Conservation (phyloP, 2,329 filamentous ascomycete species). For the Albifimbria verrucaria region DNA sequence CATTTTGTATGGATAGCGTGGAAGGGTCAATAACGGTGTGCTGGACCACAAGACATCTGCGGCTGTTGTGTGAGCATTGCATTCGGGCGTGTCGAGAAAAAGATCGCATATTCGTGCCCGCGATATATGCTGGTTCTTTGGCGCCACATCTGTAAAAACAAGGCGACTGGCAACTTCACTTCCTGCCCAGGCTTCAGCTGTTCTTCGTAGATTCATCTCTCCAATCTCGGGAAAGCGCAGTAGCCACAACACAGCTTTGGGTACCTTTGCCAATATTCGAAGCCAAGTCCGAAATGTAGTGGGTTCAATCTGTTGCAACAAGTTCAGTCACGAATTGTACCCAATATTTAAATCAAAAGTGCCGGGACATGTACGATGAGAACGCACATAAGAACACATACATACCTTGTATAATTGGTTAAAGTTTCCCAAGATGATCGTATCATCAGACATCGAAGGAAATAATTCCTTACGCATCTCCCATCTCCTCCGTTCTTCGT, state of each 20-base stretch:
- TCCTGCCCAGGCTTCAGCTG: conserved; percentile 80
- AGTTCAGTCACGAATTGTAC: no score
- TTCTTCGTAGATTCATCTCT: conserved; percentile 78
- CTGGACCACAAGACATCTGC: conserved; percentile 96
- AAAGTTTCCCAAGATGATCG: conserved; percentile 93
- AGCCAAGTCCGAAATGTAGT: conserved; percentile 96
- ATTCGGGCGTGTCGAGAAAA: conserved; percentile 95
- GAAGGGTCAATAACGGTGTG: conserved; percentile 85
- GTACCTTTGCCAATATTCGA: conserved; percentile 79
- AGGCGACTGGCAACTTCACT: conserved; percentile 81
- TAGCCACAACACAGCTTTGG: conserved; percentile 90
- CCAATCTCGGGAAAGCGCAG: conserved; percentile 95
- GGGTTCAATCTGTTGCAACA: conserved; percentile 97
- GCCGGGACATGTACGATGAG: background rate
- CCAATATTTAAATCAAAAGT: no score
- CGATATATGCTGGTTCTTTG: conserved; percentile 90
- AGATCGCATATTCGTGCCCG: conserved; percentile 89
- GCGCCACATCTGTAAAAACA: conserved; percentile 93
- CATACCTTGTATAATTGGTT: conserved; percentile 97
- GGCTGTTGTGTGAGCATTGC: conserved; percentile 96
- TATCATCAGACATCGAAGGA: conserved; percentile 74
- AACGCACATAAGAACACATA: background rate
- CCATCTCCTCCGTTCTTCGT: conserved; percentile 81
- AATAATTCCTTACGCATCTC: conserved; percentile 91
- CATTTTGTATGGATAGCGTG: conserved; percentile 97